Conservation (phyloP, 208 protist genomes). For the Acanthamoeba royreba region DNA sequence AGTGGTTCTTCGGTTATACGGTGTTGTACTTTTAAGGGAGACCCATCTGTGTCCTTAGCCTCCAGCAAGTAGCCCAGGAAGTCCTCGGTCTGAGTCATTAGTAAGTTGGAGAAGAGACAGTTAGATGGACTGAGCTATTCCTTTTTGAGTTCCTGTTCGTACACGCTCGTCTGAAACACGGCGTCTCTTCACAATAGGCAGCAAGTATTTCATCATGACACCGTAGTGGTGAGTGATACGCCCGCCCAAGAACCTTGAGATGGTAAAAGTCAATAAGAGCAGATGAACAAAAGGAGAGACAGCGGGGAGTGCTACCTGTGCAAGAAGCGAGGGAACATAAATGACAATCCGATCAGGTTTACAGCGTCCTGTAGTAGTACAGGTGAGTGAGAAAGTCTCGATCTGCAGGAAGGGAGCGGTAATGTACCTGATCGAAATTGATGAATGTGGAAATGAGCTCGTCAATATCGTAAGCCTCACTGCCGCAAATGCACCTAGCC, state of each 20-base stretch:
- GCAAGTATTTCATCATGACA: not conserved
- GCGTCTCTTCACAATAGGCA: not conserved
- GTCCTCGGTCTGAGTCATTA: not conserved
- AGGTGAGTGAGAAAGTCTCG: not conserved
- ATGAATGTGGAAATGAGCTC: slow-evolving; percentile 18
- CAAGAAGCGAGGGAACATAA: not conserved
- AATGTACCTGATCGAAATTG: not conserved
- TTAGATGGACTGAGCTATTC: not conserved
- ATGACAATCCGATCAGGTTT: not conserved
- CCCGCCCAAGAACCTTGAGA: not conserved
- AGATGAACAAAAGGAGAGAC: no score
- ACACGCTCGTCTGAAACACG: no score
- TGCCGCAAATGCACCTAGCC: not conserved
- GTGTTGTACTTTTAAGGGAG: not conserved
- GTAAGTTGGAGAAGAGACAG: not conserved
- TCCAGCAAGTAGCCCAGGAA: slow-evolving; percentile 3
- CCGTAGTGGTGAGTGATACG: not conserved
- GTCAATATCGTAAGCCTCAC: not conserved
- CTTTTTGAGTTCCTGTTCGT: no score
- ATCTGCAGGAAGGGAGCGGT: not conserved
- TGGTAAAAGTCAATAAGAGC: no score
- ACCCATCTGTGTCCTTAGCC: not conserved
- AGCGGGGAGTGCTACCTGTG: not conserved
- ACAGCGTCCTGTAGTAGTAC: not conserved
- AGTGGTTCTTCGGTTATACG: no score